These are phyloP conservation scores for Halophytophthora polymorphica DNA, from an alignment of 352 stramenopile genomes.

Conservation along the genomic window DNA sequence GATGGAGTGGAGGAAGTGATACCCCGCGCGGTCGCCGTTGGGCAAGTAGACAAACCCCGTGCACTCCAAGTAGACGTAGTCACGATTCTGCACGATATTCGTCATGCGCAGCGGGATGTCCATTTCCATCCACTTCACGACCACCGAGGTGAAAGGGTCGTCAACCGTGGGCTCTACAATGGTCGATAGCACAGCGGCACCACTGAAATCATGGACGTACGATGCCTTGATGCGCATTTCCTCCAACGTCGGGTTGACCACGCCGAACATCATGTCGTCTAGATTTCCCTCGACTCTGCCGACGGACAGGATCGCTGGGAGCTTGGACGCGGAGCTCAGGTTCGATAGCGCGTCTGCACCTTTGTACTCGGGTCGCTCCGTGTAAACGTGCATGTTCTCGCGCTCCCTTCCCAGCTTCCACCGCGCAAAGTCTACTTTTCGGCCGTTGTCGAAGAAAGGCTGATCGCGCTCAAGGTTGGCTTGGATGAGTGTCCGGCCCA, in stretches of 20 bases:
- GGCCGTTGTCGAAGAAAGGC: constrained; percentile 24
- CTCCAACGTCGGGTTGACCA: constrained; percentile 31
- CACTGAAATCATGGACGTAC: constrained; percentile 33
- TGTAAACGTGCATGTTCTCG: constrained; percentile 31
- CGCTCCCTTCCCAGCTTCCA: constrained; percentile 41
- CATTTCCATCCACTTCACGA: constrained; percentile 45
- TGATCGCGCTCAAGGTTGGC: constrained; percentile 35
- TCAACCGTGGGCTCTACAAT: constrained; percentile 27
- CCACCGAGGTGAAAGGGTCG: constrained; percentile 30
- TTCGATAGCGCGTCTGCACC: constrained; percentile 22
- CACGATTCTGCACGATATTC: constrained; percentile 45
- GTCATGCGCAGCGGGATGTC: constrained; percentile 32
- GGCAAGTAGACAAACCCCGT: constrained; percentile 37
- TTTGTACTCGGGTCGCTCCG: constrained; percentile 29
- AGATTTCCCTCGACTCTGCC: constrained; percentile 26
- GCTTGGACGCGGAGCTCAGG: constrained; percentile 20
- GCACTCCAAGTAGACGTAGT: constrained; percentile 59
- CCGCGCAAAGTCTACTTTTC: constrained; percentile 22
- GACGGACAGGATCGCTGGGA: constrained; percentile 31
- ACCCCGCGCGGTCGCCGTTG: constrained; percentile 53
- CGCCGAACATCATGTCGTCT: constrained; percentile 43
- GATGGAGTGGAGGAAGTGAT: constrained; percentile 64
- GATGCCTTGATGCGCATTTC: constrained; percentile 38
- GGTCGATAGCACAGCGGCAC: constrained; percentile 28
- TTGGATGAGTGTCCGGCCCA: constrained; percentile 31